Base-by-base conservation (phyloP, 768 basidiomycete species). In the Suillus brevipes region DNA sequence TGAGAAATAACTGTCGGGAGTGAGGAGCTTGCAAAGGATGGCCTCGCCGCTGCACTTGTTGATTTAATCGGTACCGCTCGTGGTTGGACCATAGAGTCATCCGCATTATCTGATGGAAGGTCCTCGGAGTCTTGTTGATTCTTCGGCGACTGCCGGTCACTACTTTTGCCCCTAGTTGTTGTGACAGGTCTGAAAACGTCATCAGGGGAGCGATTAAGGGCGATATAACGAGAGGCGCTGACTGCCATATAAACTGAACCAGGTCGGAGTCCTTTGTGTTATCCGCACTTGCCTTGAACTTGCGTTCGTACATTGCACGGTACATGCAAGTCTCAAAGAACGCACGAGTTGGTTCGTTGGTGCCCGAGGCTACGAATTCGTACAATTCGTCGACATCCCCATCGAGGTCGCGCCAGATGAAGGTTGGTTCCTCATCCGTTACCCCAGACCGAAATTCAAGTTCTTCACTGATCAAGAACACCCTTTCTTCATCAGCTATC, bases 261-360 rank as follows among this genome's bases (percentile, higher is more conserved):
- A 98, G 79, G 38, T 91, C 88, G 1, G 81, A 77, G 70, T 94
- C 90, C 37, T 75, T 76, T 20, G 89, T 84, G 65, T 82, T 85
- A 62, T 92, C 89, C 13, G 92, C 91, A 69, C 85, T 87, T 60
- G 70, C 80, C 70, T 83, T 89, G 80, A 91, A 90, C 80, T 95
- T 96, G 78, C 95, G 87, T 74, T 99, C 97, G 76, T 90, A 99
- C 89, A 99, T 95, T 65, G 97, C 97, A 36, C 93, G 88, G 70
- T 97, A 92, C 84, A 98, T 91, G 78, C 95, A 93, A 31, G 89
- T 89, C 78, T 98, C 95, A 73, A 99, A 97, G 75, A 95, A 91
- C 18, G 86, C 89, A 56, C 89, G 86, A 0, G 94, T 96, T 1
- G 92, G 90, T 60, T 75, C 83, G 60, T 87, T 88, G 55, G 94